Percentiles rank a stretch among this genome's conserved stretches.
These are phyloP conservation scores for Batkoa obscura DNA, from an alignment of 371 early-diverging fungal genomes.

Conservation along the genomic window DNA sequence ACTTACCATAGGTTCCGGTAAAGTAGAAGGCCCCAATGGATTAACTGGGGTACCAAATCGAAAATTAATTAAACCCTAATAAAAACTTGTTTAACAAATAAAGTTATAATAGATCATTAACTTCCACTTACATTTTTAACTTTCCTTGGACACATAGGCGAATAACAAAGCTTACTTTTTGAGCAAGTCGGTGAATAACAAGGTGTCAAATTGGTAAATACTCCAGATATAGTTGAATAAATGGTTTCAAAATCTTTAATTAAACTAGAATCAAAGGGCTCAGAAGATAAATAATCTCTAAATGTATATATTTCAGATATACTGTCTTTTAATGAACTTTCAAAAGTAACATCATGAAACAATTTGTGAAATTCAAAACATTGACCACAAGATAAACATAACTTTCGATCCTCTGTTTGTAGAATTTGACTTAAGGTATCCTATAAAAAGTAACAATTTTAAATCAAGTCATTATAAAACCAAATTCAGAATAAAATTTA, in stretches of 20 bases:
- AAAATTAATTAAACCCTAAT: conserved; percentile 3
- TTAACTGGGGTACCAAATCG: neutral
- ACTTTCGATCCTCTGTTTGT: conserved; percentile 62
- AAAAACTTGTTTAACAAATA: neutral
- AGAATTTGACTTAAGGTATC: conserved; percentile 50
- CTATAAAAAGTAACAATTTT: conserved; percentile 15
- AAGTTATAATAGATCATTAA: too few relatives aligned
- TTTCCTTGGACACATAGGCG: conserved; percentile 60
- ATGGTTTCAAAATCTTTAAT: conserved; percentile 9
- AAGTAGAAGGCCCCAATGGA: neutral
- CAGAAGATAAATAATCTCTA: conserved; percentile 7
- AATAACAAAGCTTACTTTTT: conserved; percentile 59
- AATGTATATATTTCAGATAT: conserved; percentile 59
- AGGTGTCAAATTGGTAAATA: conserved; percentile 66
- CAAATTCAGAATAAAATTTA: conserved; percentile 15
- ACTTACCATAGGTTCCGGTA: conserved; percentile 3
- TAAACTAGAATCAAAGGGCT: too few relatives aligned
- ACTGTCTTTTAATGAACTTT: conserved; percentile 62
- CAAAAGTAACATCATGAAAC: conserved; percentile 77
- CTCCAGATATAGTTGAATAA: conserved; percentile 33
- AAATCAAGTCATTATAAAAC: neutral
- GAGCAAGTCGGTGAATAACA: conserved; percentile 87
- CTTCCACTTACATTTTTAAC: conserved; percentile 22
- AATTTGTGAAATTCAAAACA: conserved; percentile 70
- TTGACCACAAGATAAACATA: conserved; percentile 67